Percentiles rank a stretch among this genome's conserved stretches.
Evolutionary conservation across 441 rosid species (phyloP).

Genomic region (Viola pubescens): DNA sequence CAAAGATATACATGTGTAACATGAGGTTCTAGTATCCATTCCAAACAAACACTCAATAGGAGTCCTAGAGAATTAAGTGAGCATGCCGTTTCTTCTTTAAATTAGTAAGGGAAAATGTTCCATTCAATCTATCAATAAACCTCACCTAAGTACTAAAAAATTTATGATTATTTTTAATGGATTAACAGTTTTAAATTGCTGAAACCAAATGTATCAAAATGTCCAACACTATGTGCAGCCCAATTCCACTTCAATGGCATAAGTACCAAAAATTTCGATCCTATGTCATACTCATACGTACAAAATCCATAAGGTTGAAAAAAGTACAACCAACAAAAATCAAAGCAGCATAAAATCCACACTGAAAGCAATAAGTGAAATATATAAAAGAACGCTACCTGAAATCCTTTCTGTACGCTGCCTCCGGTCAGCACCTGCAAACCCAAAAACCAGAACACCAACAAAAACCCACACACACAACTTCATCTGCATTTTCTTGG

Average conservation of each 20-base stretch:
- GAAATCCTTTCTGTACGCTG: conserved; percentile 65
- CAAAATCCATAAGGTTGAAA: not conserved
- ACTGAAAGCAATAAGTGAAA: not conserved
- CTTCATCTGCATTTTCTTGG: conserved; percentile 24
- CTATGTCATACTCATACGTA: not conserved
- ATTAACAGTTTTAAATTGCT: not conserved
- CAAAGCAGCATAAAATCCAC: not conserved
- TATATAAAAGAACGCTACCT: conserved; percentile 27
- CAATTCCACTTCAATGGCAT: not conserved
- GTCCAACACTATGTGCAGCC: not conserved
- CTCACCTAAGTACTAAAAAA: not conserved
- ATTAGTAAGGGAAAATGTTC: not conserved
- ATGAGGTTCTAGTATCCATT: not conserved
- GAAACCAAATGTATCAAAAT: not conserved
- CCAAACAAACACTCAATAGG: not conserved
- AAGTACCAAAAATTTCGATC: not conserved
- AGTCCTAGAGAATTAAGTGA: not conserved
- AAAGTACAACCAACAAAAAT: not conserved
- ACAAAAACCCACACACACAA: conserved; percentile 22
- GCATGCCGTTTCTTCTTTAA: not conserved
- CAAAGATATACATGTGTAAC: no score
- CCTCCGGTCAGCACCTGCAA: conserved; percentile 32
- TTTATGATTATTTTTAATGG: not conserved
- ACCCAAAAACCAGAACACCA: conserved; percentile 22
- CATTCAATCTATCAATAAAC: not conserved